Base-by-base conservation (phyloP, 805 yeast genomes). In the Cyberlindnera maritima region DNA sequence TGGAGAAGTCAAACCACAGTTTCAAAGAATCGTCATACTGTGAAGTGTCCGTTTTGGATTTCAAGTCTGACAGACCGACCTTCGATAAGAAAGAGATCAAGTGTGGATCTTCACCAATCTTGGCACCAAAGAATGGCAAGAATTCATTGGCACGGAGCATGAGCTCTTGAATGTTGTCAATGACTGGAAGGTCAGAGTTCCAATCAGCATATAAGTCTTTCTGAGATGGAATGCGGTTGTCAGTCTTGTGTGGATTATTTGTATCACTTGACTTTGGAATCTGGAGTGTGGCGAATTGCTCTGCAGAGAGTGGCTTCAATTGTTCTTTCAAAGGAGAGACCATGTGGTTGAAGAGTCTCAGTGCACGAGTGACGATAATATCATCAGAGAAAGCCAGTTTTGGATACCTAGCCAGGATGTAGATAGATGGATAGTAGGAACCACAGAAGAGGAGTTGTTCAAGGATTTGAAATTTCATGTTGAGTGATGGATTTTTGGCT, bases 11-110 rank as follows among this genome's bases (percentile, higher is more conserved):
- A 41, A 83, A 69, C 90, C 95, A 81, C 13, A 46, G 49, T 3
- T 63, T 56, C 12, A 64, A 41, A 11, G 53, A 46, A 2, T 44
- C 43, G 20, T 58, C 58, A 43, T 56, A 38, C 8, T 54, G 52
- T 9, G 47, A 46, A 7, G 47, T n/a, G 1, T 41, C 43, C 15
- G 33, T 35, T 15, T 44, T 20, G 31, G 48, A 42, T 9, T 52
- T 39, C 33, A 80, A 61, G 43, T 74, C 76, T 21, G 60, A 46
- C 3, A 63, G 52, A 12, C 79, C 82, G n/a, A 88, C 75, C 35
- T 87, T 78, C 46, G 88, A 76, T 1, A 91, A 43, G 53, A 82
- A 79, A 8, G 78, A 66, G 13, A 86, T 65, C 2, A 88, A 62
- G 2, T 61, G 56, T 2, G 81, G 58, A 57, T 74, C 70, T 21